A percentile compares a stretch with the other conserved stretches of the same genome.
Conservation (phyloP, 352 stramenopile species). For the Globisporangium spiculum region DNA sequence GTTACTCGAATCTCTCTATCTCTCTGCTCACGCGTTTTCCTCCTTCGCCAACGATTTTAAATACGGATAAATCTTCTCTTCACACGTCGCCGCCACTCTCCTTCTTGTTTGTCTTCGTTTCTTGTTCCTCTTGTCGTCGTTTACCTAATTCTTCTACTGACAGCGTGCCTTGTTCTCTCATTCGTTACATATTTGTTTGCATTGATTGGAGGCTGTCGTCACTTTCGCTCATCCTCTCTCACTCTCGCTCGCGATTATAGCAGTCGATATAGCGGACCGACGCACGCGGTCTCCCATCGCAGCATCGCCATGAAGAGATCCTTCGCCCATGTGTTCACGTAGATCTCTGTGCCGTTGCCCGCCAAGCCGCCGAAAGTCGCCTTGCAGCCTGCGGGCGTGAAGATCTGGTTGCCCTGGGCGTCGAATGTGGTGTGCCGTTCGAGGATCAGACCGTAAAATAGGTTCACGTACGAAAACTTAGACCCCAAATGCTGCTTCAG, state of each 20-base stretch:
- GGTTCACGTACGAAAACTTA: slow-evolving; percentile 21
- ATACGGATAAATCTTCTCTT: too few species aligned
- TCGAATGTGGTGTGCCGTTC: slow-evolving; percentile 6
- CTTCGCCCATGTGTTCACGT: slow-evolving; percentile 23
- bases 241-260: neutral
- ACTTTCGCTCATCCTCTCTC: neutral
- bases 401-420: neutral
- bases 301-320: slow-evolving; percentile 24
- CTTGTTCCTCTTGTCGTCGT: too few species aligned
- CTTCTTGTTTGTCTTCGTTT: too few species aligned
- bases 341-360: slow-evolving; percentile 23
- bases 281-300: slow-evolving; percentile 24
- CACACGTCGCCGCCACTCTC: too few species aligned
- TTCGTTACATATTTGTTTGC: neutral
- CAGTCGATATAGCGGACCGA: slow-evolving; percentile 22
- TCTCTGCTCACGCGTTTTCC: too few species aligned
- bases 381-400: slow-evolving; percentile 12
- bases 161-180: neutral
- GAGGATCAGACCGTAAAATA: slow-evolving; percentile 26
- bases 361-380: slow-evolving; percentile 25
- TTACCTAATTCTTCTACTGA: too few species aligned
- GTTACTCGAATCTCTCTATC: too few species aligned
- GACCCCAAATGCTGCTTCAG: slow-evolving; percentile 12
- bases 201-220: too few species aligned
- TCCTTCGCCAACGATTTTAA: too few species aligned